Percentiles rank a stretch among this genome's conserved stretches.
Conservation (phyloP, 257 asterid genomes). For the Catharanthus roseus region DNA sequence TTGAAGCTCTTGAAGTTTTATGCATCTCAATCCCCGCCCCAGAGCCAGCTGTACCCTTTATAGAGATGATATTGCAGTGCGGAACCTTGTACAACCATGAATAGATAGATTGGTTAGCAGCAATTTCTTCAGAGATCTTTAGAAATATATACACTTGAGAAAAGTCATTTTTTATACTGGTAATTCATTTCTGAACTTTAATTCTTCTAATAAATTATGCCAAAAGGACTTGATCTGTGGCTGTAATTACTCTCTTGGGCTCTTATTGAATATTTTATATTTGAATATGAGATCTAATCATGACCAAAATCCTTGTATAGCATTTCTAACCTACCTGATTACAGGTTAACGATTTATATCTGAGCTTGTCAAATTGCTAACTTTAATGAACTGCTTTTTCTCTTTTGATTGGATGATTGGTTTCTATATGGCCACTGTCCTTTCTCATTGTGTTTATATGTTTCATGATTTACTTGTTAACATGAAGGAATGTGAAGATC, state of each 20-base stretch:
- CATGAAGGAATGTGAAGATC: slow-evolving; percentile 78
- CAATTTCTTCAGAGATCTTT: background rate
- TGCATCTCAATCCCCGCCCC: background rate
- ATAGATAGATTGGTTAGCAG: background rate
- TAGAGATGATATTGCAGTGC: background rate
- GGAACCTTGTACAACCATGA: too few relatives aligned
- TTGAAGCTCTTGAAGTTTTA: too few relatives aligned
- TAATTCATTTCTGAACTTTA: background rate
- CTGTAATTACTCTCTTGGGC: background rate
- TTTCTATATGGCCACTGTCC: background rate
- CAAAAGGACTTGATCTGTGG: background rate
- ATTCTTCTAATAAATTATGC: background rate
- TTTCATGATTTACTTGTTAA: too few relatives aligned
- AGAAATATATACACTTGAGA: background rate
- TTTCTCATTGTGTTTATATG: background rate
- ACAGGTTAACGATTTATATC: background rate
- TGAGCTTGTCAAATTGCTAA: background rate
- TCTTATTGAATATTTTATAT: background rate
- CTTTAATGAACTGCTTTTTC: background rate
- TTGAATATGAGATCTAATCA: background rate
- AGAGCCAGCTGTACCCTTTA: background rate
- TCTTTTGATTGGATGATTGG: background rate
- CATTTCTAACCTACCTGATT: slow-evolving; percentile 5
- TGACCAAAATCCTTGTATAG: background rate
- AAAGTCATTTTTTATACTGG: background rate